phyloP scores from a whole-genome alignment of 306 rosid species.

The Pachyrhizus erosus region DNA sequence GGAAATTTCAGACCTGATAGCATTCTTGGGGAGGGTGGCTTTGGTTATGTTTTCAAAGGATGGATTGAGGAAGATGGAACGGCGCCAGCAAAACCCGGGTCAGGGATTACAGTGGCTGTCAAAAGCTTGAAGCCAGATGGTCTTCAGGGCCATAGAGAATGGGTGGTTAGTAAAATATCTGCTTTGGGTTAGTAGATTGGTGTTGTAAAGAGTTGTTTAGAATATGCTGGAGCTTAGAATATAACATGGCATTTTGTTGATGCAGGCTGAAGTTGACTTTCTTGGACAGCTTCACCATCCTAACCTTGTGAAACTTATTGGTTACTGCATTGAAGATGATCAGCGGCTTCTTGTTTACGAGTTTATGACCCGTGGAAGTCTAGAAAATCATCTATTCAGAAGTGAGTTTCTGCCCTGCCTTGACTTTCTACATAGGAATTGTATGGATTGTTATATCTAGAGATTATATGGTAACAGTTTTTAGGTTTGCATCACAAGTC shows the following conservation, averaged over 20 bases:
- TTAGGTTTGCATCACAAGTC: conserved; percentile 2
- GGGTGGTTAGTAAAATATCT: conserved; percentile 97
- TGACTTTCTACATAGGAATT: conserved; percentile 29
- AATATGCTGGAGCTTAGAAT: conserved; percentile 42
- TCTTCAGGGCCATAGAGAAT: conserved; percentile 99
- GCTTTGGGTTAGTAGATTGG: conserved; percentile 77
- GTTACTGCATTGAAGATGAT: conserved; percentile 93
- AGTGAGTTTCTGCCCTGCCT: conserved; percentile 63
- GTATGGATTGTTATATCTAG: conserved; percentile 3
- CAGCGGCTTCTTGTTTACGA: conserved; percentile 92
- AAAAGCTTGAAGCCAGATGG: conserved; percentile 97
- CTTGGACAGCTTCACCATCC: conserved; percentile 99
- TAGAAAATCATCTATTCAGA: conserved; percentile 95
- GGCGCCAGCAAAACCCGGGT: conserved; percentile 93
- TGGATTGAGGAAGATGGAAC: conserved; percentile 99
- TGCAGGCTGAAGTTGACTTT: conserved; percentile 97
- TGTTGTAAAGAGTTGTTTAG: conserved; percentile 46
- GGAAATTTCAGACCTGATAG: conserved; percentile 99
- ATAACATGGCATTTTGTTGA: conserved; percentile 44
- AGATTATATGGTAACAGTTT: conserved; percentile 14
- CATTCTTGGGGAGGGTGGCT: conserved; percentile 98
- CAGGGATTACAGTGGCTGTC: conserved; percentile 93
- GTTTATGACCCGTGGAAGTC: conserved; percentile 97
- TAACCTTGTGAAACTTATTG: conserved; percentile 93
- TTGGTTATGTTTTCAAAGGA: conserved; percentile 94